These are phyloP conservation scores for Aspergillus pseudotamarii DNA, from an alignment of 2,329 filamentous ascomycete species.

Conservation along the genomic window DNA sequence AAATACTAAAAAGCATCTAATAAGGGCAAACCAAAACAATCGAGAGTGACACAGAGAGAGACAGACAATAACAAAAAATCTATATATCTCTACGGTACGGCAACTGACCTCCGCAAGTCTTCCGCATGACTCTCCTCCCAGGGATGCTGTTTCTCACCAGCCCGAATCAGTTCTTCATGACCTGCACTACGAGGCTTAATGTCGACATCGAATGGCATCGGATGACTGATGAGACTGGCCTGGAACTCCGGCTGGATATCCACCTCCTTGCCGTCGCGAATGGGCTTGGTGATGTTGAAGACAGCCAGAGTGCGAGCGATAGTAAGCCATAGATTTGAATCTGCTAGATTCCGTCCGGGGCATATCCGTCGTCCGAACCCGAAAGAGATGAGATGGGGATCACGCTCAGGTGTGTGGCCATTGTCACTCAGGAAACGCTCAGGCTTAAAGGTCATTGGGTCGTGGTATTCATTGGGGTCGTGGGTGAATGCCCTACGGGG, in stretches of 20 bases:
- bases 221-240: slow-evolving; percentile 17
- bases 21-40: no score
- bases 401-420: slow-evolving; percentile 37
- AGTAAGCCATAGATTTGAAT: slow-evolving; percentile 23
- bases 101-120: slow-evolving; percentile 3
- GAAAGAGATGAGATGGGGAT: slow-evolving; percentile 35
- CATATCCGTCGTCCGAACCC: slow-evolving; percentile 27
- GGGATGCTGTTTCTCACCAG: slow-evolving; percentile 12
- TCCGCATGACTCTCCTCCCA: slow-evolving; percentile 18
- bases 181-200: slow-evolving; percentile 13
- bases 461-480: slow-evolving; percentile 38
- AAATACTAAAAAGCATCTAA: no score
- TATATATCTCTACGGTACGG: no score
- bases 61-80: no score
- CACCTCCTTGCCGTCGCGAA: slow-evolving; percentile 16
- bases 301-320: slow-evolving; percentile 19
- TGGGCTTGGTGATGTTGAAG: slow-evolving; percentile 22
- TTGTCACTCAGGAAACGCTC: slow-evolving; percentile 43
- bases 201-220: slow-evolving; percentile 11
- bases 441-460: slow-evolving; percentile 46
- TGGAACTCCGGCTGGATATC: slow-evolving; percentile 16
- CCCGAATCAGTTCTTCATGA: slow-evolving; percentile 13
- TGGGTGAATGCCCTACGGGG: slow-evolving; percentile 43
- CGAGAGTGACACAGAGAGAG: no score
- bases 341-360: slow-evolving; percentile 25